phyloP scores from a whole-genome alignment of 805 yeast genomes.

The Candida nanaspora region DNA sequence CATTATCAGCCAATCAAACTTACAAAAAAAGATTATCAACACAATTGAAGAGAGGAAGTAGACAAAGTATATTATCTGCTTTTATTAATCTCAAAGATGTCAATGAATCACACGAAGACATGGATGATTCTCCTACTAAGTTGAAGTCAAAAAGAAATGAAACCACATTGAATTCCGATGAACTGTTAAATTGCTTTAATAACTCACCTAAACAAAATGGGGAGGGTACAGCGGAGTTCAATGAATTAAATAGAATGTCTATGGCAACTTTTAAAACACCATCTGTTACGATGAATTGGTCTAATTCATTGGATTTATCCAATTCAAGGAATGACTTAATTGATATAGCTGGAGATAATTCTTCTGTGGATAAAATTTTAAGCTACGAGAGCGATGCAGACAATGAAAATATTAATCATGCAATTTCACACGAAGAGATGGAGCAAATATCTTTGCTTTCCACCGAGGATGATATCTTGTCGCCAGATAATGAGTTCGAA shows the following conservation, averaged over 20 bases:
- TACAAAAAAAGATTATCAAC: conserved; percentile 18
- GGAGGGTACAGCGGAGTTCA: too few relatives aligned
- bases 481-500: neutral
- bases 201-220: too few relatives aligned
- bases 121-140: conserved; percentile 17
- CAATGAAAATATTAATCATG: neutral
- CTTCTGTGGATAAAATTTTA: neutral
- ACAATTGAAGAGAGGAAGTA: conserved; percentile 12
- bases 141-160: neutral
- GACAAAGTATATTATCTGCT: conserved; percentile 16
- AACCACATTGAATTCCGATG: neutral
- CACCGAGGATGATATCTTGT: neutral
- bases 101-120: conserved; percentile 9
- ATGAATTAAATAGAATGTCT: too few relatives aligned
- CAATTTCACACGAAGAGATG: conserved; percentile 10
- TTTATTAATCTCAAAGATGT: conserved; percentile 9
- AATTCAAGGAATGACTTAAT: conserved; percentile 8
- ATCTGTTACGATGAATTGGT: conserved; percentile 30
- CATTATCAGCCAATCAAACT: conserved; percentile 8
- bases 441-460: conserved; percentile 10
- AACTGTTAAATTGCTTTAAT: neutral
- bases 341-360: conserved; percentile 6
- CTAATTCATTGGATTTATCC: conserved; percentile 23
- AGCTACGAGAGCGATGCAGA: neutral
- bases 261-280: conserved; percentile 25